A percentile compares a stretch with the other conserved stretches of the same genome.
Conservation (phyloP, 345 rosid species). For the Angophora floribunda region DNA sequence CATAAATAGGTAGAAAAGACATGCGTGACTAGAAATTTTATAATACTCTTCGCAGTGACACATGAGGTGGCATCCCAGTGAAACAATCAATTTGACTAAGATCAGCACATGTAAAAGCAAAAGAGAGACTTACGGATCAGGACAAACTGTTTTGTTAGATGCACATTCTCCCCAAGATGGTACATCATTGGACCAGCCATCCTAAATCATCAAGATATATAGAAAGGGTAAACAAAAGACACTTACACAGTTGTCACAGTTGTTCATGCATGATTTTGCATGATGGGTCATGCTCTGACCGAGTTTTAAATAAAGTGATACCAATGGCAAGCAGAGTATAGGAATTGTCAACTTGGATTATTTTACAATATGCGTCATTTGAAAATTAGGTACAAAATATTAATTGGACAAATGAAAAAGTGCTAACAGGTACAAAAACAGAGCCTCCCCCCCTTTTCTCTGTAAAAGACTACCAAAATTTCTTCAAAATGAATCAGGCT, state of each 20-base stretch:
- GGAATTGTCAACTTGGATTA: neutral
- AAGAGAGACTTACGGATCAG: conserved; percentile 46
- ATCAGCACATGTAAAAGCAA: neutral
- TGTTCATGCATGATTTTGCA: neutral
- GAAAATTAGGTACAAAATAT: neutral
- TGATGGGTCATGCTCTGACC: neutral
- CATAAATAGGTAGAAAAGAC: neutral
- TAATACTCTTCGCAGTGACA: neutral
- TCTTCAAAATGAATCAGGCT: neutral
- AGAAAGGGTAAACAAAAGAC: neutral
- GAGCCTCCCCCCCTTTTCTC: neutral
- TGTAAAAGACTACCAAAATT: neutral
- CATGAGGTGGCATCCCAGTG: neutral
- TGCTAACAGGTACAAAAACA: neutral
- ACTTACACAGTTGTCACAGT: neutral
- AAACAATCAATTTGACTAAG: neutral
- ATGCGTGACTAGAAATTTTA: neutral
- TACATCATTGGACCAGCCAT: conserved; percentile 51
- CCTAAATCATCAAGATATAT: conserved; percentile 17
- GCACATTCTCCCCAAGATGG: conserved; percentile 51
- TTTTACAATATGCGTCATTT: neutral
- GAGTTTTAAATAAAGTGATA: neutral
- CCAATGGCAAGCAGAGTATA: neutral
- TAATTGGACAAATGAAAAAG: neutral
- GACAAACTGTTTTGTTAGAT: conserved; percentile 51